A percentile compares a stretch with the other conserved stretches of the same genome.
Conservation (phyloP, 306 rosid genomes). For the Elaeagnus macrophylla region DNA sequence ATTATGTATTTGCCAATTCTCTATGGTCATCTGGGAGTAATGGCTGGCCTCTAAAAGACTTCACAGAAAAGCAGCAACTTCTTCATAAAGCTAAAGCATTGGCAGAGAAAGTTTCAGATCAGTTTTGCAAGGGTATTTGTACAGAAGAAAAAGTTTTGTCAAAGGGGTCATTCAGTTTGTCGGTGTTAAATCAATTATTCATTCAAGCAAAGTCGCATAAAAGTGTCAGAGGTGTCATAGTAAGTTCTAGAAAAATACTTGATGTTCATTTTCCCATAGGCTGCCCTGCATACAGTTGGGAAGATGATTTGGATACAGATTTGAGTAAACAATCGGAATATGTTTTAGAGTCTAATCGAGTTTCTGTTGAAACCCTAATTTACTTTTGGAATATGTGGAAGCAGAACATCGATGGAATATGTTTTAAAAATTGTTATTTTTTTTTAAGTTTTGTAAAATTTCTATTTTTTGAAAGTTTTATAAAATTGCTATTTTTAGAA, state of each 20-base stretch:
- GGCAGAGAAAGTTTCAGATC: conserved; percentile 31
- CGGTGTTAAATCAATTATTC: no score
- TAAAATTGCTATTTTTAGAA: no score
- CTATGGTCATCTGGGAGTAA: conserved; percentile 58
- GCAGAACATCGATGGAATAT: conserved; percentile 28
- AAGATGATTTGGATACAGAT: conserved; percentile 25
- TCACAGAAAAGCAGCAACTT: conserved; percentile 31
- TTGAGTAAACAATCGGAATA: conserved; percentile 18
- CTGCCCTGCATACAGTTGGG: conserved; percentile 32
- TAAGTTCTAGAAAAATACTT: conserved; percentile 46
- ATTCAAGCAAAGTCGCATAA: neutral
- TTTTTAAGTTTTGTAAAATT: no score
- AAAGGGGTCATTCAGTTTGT: neutral
- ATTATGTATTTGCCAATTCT: conserved; percentile 41
- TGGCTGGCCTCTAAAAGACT: conserved; percentile 63
- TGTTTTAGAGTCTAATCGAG: conserved; percentile 20
- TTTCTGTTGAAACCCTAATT: conserved; percentile 45
- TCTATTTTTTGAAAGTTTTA: no score
- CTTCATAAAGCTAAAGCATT: conserved; percentile 36
- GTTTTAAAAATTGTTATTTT: no score
- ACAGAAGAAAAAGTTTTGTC: conserved; percentile 39
- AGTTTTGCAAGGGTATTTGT: conserved; percentile 28
- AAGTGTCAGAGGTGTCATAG: conserved; percentile 41
- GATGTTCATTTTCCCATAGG: conserved; percentile 43
- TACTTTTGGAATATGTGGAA: conserved; percentile 69